These are phyloP conservation scores for Gynochthodes officinalis DNA, from an alignment of 257 asterid genomes.

Conservation along the genomic window DNA sequence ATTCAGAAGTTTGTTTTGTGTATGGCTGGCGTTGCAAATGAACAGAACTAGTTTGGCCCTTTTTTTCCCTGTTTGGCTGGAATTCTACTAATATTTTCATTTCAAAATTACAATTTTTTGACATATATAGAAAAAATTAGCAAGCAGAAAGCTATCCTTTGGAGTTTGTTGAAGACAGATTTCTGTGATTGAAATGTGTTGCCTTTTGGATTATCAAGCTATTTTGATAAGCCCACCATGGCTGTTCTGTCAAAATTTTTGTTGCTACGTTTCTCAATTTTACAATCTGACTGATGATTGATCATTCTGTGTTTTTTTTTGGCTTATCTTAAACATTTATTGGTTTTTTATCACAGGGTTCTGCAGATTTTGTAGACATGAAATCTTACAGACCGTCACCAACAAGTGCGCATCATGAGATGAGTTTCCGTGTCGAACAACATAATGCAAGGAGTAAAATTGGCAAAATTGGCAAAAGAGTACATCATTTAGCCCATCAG, in stretches of 20 bases:
- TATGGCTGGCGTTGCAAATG: neutral
- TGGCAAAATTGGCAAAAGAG: constrained; percentile 12
- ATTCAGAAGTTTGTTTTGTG: neutral
- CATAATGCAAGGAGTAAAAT: constrained; percentile 13
- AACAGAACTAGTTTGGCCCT: neutral
- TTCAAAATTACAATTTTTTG: neutral
- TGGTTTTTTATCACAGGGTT: constrained; percentile 17
- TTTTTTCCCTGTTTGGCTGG: neutral
- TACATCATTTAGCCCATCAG: constrained; percentile 8
- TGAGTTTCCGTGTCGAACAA: constrained; percentile 9
- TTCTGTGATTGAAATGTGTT: neutral
- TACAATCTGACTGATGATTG: neutral
- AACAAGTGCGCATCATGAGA: constrained; percentile 13
- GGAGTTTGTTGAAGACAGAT: neutral
- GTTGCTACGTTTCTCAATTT: neutral
- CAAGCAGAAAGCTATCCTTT: neutral
- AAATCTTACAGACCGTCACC: constrained; percentile 19
- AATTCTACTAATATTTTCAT: neutral
- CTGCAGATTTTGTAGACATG: constrained; percentile 3
- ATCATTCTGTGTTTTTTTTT: neutral
- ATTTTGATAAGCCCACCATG: neutral
- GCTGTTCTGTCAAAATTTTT: neutral
- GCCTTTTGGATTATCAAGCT: neutral
- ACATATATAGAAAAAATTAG: neutral
- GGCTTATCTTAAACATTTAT: neutral